Evolutionary conservation across 805 yeast species (phyloP), one percentile per base, ranked within the genome.

Genomic region (Nakazawaea laoshanensis): DNA sequence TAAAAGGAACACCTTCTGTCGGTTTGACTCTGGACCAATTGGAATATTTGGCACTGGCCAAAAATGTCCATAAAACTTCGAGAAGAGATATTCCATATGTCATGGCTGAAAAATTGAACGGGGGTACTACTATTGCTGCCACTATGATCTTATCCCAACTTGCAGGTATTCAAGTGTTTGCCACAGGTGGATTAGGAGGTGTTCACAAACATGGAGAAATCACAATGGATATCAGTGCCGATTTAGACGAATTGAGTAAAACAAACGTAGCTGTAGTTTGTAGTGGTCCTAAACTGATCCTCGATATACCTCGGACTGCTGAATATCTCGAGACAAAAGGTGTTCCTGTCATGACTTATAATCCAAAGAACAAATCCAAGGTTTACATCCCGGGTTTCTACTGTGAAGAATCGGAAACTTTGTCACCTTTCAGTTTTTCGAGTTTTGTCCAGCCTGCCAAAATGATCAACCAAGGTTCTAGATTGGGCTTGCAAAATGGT

Each of bases 171-270:
- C 67, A 72, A 44, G 85, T 87, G 9, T 87, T 86, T 63, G 92
- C 94, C 1, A 87, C 96, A 2, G 96, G 96, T 20, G 96, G 96
- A 1, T 63, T 86, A 13, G 96, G 96, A 14, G 96, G 96, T 14
- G 95, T 85, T 8, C 94, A 86, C 46, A 67, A 84, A 36, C 82
- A 81, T 6, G 89, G 82, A 14, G 80, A 81, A 35, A 42, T 56
- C 19, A 74, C 87, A 2, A 69, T 84, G 76, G 96, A 86, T 52
- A 63, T 86, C 16, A 77, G 88, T 45, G 94, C 95, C 2, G 96
- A 86, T 53, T 65, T 86, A 41, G 88, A 85, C 31, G 96, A 86
- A 49, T 61, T 87, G 34, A 79, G 87, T 2, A 65, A 76, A 36
- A 87, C 95, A 0, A 84, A 88, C 0, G 86, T 86, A 2, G 76